Conservation (phyloP, 352 stramenopile genomes). For the Globisporangium barbulae region DNA sequence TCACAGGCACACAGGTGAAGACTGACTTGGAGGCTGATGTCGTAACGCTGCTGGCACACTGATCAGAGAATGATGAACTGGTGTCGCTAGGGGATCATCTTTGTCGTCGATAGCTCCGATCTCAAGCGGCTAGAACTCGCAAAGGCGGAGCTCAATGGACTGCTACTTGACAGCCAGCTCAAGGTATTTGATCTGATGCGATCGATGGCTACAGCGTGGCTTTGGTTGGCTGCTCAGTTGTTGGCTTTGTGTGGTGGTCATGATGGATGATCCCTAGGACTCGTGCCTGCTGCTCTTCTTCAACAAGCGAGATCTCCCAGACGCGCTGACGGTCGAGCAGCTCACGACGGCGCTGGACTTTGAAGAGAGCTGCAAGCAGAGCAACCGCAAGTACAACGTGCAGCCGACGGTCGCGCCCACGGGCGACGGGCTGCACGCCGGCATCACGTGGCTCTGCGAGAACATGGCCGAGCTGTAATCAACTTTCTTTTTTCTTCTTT, state of each 20-base stretch:
- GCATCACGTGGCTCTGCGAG: slow-evolving; percentile 75
- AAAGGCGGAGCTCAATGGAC: slow-evolving; percentile 64
- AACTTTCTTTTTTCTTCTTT: background rate
- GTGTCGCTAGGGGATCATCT: slow-evolving; percentile 60
- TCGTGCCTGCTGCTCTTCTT: slow-evolving; percentile 66
- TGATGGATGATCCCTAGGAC: slow-evolving; percentile 22
- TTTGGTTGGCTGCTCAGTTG: background rate
- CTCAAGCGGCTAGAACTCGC: slow-evolving; percentile 57
- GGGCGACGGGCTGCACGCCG: slow-evolving; percentile 66
- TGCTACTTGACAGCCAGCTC: slow-evolving; percentile 70
- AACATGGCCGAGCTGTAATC: slow-evolving; percentile 63
- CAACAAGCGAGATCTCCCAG: slow-evolving; percentile 75
- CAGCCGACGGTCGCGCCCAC: slow-evolving; percentile 77
- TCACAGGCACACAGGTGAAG: slow-evolving; percentile 73
- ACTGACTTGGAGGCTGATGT: background rate
- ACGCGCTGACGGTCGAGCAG: slow-evolving; percentile 45
- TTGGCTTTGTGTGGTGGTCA: background rate
- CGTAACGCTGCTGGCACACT: background rate
- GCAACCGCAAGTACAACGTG: slow-evolving; percentile 49
- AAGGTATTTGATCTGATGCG: slow-evolving; percentile 19
- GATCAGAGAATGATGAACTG: background rate
- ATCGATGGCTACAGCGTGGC: background rate
- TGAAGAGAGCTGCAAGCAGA: slow-evolving; percentile 42
- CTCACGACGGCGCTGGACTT: slow-evolving; percentile 49
- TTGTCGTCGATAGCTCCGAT: slow-evolving; percentile 82